A percentile compares a stretch with the other conserved stretches of the same genome.
Evolutionary conservation across 1,284 basidiomycete species (phyloP).

Genomic region (Trichosporon inkin): DNA sequence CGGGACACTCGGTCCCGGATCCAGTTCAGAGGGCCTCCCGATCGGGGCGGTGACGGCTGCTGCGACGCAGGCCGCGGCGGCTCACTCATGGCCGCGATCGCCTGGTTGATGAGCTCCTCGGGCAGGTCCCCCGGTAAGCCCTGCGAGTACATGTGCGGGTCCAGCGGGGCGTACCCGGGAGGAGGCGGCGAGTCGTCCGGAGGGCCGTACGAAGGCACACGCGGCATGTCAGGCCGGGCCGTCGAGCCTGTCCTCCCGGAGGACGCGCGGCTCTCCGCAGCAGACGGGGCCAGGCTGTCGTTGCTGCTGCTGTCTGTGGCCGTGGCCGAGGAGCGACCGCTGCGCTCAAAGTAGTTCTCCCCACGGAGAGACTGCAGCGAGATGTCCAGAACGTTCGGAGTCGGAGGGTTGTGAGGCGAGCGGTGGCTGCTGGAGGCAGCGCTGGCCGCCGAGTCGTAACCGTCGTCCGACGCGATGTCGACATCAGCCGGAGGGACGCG

Average conservation of each 20-base stretch:
- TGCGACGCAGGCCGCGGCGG: neutral
- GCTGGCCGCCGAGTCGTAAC: conserved; percentile 18
- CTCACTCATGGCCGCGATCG: conserved; percentile 47
- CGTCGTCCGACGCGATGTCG: conserved; percentile 28
- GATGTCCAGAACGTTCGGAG: conserved; percentile 56
- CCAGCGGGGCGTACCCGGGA: conserved; percentile 50
- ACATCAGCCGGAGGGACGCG: conserved; percentile 32
- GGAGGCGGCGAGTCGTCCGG: conserved; percentile 35
- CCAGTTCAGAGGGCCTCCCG: neutral
- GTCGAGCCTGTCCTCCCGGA: conserved; percentile 10
- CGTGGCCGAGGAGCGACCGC: conserved; percentile 7
- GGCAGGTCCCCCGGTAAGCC: conserved; percentile 51
- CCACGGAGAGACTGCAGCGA: conserved; percentile 50
- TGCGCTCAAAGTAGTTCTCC: conserved; percentile 39
- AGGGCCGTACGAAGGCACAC: conserved; percentile 19
- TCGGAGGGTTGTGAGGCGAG: conserved; percentile 54
- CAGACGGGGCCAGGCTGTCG: neutral
- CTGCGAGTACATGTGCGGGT: conserved; percentile 48
- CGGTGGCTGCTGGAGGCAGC: conserved; percentile 4
- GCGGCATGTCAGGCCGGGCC: conserved; percentile 6
- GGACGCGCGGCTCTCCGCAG: conserved; percentile 1
- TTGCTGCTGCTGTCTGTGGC: conserved; percentile 6
- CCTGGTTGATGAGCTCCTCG: conserved; percentile 49
- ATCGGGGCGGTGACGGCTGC: neutral
- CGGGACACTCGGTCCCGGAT: neutral